These are phyloP conservation scores for Arxiozyma heterogenica DNA, from an alignment of 1,139 yeast species.

Conservation along the genomic window DNA sequence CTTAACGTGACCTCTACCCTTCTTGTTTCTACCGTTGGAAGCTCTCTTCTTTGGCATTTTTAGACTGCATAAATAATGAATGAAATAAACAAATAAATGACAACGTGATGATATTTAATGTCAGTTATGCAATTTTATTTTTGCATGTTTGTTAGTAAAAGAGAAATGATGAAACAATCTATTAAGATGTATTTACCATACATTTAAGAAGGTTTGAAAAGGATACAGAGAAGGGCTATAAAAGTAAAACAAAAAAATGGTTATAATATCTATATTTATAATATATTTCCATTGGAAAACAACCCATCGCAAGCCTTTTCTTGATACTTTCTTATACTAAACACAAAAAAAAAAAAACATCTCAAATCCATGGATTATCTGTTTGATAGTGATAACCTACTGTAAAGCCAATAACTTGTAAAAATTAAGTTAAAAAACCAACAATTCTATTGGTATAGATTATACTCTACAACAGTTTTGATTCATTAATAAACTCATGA, in stretches of 20 bases:
- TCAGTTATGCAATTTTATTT: not conserved
- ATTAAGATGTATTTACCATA: too few species aligned
- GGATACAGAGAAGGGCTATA: not conserved
- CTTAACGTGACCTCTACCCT: constrained; percentile 99
- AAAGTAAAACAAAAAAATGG: not conserved
- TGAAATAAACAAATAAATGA: not conserved
- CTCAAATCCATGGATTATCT: too few species aligned
- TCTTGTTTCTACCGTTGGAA: constrained; percentile 99
- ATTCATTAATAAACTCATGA: not conserved
- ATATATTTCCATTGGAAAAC: too few species aligned
- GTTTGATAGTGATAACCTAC: not conserved
- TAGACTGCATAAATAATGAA: not conserved
- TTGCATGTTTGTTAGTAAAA: not conserved
- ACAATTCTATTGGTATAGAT: not conserved
- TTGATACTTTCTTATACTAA: not conserved
- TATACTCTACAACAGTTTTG: too few species aligned
- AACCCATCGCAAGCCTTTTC: too few species aligned
- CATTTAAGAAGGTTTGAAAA: not conserved
- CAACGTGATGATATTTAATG: not conserved
- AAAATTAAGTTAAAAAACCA: too few species aligned
- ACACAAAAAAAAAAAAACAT: too few species aligned
- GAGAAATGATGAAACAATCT: not conserved
- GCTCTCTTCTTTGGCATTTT: constrained; percentile 99
- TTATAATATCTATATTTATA: too few species aligned
- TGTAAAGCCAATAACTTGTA: not conserved